Percentiles rank a stretch among this genome's conserved stretches.
phyloP scores from a whole-genome alignment of 1,284 basidiomycete genomes.

The Cutaneotrichosporon mucoides region DNA sequence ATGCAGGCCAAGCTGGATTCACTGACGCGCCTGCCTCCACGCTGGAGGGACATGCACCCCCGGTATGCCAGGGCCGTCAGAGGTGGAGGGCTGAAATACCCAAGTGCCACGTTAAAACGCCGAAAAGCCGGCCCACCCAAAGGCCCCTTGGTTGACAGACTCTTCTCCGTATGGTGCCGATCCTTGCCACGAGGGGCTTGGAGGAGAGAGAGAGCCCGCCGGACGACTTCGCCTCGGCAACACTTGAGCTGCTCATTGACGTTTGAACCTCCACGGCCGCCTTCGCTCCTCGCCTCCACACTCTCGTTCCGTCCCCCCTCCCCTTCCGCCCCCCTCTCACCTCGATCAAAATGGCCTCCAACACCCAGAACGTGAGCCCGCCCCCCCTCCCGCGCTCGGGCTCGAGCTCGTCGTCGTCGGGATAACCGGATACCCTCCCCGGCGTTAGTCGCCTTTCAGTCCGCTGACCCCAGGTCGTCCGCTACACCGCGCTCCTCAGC shows the following conservation, averaged over 20 bases:
- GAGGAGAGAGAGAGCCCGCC: background rate
- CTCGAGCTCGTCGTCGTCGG: no score
- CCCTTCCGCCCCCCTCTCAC: constrained; percentile 3
- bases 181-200: background rate
- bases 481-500: constrained; percentile 84
- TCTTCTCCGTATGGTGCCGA: background rate
- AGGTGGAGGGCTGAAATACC: background rate
- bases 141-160: no score
- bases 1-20: no score
- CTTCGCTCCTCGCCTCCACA: background rate
- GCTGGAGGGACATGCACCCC: background rate
- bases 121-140: background rate
- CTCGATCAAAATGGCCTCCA: constrained; percentile 39
- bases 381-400: no score
- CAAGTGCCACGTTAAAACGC: constrained; percentile 1
- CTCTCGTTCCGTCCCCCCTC: background rate
- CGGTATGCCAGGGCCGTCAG: background rate
- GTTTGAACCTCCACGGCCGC: background rate
- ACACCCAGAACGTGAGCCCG: constrained; percentile 29
- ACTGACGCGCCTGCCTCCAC: background rate
- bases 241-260: background rate
- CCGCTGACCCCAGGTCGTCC: constrained; percentile 72
- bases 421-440: background rate
- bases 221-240: background rate
- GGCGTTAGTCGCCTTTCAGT: background rate